Evolutionary conservation across 2,329 filamentous ascomycete species (phyloP).

Genomic region (Ophiostoma himal-ulmi): DNA sequence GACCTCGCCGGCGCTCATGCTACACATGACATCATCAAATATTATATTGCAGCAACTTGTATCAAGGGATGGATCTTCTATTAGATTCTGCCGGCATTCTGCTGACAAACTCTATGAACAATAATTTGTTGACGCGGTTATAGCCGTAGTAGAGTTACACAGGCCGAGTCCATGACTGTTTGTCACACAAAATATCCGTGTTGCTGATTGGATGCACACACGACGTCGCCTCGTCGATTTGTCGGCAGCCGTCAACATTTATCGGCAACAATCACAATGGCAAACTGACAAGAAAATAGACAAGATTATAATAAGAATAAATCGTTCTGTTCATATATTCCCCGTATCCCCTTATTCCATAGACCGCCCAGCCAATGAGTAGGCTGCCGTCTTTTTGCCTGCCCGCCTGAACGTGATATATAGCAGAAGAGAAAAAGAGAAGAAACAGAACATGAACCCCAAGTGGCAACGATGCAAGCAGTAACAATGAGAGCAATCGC

Average conservation of each 20-base stretch:
- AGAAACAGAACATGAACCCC: slow-evolving; percentile 4
- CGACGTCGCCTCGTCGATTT: not conserved
- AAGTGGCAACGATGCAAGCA: not conserved
- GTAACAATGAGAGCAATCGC: not conserved
- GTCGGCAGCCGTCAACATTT: not conserved
- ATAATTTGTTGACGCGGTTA: too few species aligned
- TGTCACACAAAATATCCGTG: not conserved
- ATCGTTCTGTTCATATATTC: slow-evolving; percentile 5
- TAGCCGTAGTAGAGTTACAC: not conserved
- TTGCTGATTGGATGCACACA: not conserved
- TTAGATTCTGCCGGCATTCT: not conserved
- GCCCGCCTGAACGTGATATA: slow-evolving; percentile 10
- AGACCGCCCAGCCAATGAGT: not conserved
- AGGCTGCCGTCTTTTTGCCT: slow-evolving; percentile 10
- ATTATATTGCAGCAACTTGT: not conserved
- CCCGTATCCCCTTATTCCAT: not conserved
- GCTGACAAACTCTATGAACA: not conserved
- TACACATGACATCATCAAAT: not conserved
- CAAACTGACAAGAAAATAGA: not conserved
- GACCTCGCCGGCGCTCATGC: not conserved
- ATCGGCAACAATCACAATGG: too few species aligned
- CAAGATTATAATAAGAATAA: not conserved
- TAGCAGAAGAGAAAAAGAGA: slow-evolving; percentile 16
- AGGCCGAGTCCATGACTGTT: not conserved
- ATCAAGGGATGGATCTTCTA: not conserved